phyloP scores from a whole-genome alignment of 768 basidiomycete species.

The Pilatotrama ljubarskyi region DNA sequence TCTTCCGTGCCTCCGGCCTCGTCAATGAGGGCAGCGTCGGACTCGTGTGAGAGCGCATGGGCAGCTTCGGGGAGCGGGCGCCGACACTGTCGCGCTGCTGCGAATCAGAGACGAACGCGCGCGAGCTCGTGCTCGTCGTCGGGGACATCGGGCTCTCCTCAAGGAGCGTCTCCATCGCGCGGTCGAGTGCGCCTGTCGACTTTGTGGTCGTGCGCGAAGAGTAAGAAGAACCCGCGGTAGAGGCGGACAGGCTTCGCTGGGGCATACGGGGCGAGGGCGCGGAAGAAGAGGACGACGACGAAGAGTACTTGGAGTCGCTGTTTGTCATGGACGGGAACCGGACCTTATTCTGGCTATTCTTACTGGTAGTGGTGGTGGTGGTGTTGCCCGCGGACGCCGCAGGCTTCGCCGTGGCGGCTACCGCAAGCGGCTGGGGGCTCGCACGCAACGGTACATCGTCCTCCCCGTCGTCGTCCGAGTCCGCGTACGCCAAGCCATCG shows the following conservation, averaged over 20 bases:
- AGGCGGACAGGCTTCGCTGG: constrained; percentile 31
- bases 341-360: constrained; percentile 31
- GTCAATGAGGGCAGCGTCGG: constrained; percentile 37
- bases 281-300: constrained; percentile 18
- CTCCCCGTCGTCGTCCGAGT: constrained; percentile 19
- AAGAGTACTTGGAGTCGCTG: constrained; percentile 26
- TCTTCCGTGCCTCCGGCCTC: constrained; percentile 15
- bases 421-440: constrained; percentile 18
- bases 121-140: constrained; percentile 38
- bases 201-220: constrained; percentile 29
- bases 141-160: constrained; percentile 39
- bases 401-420: not conserved
- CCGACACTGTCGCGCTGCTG: constrained; percentile 49
- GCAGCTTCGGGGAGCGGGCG: constrained; percentile 52
- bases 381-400: not conserved
- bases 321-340: constrained; percentile 37
- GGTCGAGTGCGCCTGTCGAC: constrained; percentile 44
- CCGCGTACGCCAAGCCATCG: constrained; percentile 23
- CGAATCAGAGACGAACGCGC: constrained; percentile 31
- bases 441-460: constrained; percentile 11
- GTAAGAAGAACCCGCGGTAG: constrained; percentile 30
- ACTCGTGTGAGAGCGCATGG: constrained; percentile 55
- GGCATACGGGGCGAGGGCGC: constrained; percentile 26
- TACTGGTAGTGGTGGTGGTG: not conserved
- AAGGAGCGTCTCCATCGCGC: constrained; percentile 53